Conservation (phyloP, 345 rosid species). For the Trapa bicornis region DNA sequence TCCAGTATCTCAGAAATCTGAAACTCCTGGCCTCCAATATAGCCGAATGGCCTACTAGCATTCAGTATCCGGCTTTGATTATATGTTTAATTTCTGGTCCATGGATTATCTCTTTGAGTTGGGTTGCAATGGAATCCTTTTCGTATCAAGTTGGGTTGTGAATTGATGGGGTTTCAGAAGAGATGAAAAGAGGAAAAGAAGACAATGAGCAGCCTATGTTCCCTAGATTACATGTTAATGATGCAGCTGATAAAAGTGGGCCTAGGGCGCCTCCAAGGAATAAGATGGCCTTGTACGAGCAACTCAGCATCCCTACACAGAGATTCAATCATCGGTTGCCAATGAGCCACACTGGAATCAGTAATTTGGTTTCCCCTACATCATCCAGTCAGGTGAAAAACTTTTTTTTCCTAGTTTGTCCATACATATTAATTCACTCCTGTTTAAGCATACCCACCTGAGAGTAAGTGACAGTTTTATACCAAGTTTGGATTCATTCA, state of each 20-base stretch:
- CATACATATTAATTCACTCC: no score
- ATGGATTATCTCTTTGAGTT: not conserved
- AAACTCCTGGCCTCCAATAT: no score
- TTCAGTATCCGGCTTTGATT: not conserved
- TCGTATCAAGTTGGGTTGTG: not conserved
- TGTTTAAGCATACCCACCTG: not conserved
- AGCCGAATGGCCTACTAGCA: not conserved
- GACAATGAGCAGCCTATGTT: constrained; percentile 56
- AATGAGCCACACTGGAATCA: constrained; percentile 15
- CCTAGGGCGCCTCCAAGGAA: constrained; percentile 89
- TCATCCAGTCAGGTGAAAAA: not conserved
- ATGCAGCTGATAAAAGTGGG: constrained; percentile 72
- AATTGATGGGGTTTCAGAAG: not conserved
- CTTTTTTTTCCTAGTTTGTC: not conserved
- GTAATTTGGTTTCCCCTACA: constrained; percentile 25
- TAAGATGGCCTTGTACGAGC: constrained; percentile 92
- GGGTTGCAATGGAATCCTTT: not conserved
- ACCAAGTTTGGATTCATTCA: no score
- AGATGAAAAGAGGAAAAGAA: constrained; percentile 65
- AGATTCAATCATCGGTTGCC: constrained; percentile 23
- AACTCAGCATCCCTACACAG: constrained; percentile 49
- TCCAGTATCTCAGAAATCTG: not conserved
- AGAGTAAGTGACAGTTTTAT: no score
- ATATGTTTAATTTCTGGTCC: not conserved
- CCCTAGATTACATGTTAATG: constrained; percentile 77